Percentiles rank a stretch among this genome's conserved stretches.
Conservation (phyloP, 345 rosid genomes). For the Fremontodendron californicum region DNA sequence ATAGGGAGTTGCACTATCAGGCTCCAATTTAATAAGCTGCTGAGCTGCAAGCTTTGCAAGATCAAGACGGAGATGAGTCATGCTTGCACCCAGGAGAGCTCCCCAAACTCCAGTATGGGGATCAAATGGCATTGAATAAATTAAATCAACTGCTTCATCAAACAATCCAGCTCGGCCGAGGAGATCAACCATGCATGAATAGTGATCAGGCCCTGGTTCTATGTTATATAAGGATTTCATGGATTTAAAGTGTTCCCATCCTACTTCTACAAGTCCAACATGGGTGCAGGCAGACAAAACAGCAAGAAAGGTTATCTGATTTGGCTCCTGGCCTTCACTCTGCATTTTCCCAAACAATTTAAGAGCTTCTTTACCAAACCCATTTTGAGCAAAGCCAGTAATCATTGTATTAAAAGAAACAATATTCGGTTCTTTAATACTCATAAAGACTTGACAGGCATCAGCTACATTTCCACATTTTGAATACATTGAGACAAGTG, state of each 20-base stretch:
- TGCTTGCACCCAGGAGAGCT: constrained; percentile 69
- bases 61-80: constrained; percentile 44
- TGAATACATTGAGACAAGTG: constrained; percentile 65
- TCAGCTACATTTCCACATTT: constrained; percentile 68
- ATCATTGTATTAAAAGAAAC: constrained; percentile 76
- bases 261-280: constrained; percentile 61
- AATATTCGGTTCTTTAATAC: constrained; percentile 44
- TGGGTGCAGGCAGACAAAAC: constrained; percentile 71
- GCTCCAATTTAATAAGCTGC: constrained; percentile 55
- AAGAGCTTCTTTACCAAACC: constrained; percentile 54
- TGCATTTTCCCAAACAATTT: constrained; percentile 44
- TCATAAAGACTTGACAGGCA: constrained; percentile 46
- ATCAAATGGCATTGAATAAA: constrained; percentile 50
- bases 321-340: constrained; percentile 49
- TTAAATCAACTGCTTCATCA: constrained; percentile 53
- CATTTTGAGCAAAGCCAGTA: constrained; percentile 66
- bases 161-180: constrained; percentile 70
- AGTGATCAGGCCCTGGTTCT: constrained; percentile 71
- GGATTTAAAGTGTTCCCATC: constrained; percentile 51
- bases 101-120: constrained; percentile 85
- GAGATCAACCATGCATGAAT: constrained; percentile 77
- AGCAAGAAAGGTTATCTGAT: constrained; percentile 62
- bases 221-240: constrained; percentile 47
- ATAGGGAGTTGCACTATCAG: constrained; percentile 64
- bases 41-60: constrained; percentile 66